Evolutionary conservation across 2,329 filamentous ascomycete genomes (phyloP).

Genomic region (Zymoseptoria pseudotritici): DNA sequence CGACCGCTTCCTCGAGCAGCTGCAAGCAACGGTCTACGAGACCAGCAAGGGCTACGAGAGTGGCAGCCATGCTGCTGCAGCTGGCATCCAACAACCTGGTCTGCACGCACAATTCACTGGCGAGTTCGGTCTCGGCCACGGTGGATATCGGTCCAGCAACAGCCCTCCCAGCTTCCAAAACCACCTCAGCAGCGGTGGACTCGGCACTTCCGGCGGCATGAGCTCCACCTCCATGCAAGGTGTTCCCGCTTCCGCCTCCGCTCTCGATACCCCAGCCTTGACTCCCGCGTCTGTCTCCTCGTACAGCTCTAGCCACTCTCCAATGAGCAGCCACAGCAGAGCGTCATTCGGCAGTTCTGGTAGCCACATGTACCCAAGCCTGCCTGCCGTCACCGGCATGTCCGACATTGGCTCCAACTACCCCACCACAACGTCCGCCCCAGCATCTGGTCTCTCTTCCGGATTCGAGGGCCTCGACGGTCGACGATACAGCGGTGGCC

Average conservation of each 20-base stretch:
- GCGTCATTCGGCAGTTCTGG: slow-evolving; percentile 49
- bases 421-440: slow-evolving; percentile 57
- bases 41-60: slow-evolving; percentile 74
- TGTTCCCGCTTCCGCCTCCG: slow-evolving; percentile 36
- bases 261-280: slow-evolving; percentile 62
- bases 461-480: slow-evolving; percentile 54
- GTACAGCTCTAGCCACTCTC: slow-evolving; percentile 67
- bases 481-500: slow-evolving; percentile 54
- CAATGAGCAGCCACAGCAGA: slow-evolving; percentile 57
- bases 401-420: slow-evolving; percentile 51
- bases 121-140: slow-evolving; percentile 42
- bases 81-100: slow-evolving; percentile 68
- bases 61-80: slow-evolving; percentile 64
- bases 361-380: slow-evolving; percentile 65
- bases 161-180: slow-evolving; percentile 43
- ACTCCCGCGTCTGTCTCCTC: slow-evolving; percentile 70
- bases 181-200: slow-evolving; percentile 17
- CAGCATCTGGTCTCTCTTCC: slow-evolving; percentile 61
- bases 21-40: slow-evolving; percentile 94
- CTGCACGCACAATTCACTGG: slow-evolving; percentile 49
- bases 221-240: slow-evolving; percentile 31
- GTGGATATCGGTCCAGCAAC: slow-evolving; percentile 51
- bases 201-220: slow-evolving; percentile 33
- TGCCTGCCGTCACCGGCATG: slow-evolving; percentile 63
- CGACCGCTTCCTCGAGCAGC: slow-evolving; percentile 89